These are phyloP conservation scores for Ustilago nuda DNA, from an alignment of 1,284 basidiomycete species.

Conservation along the genomic window DNA sequence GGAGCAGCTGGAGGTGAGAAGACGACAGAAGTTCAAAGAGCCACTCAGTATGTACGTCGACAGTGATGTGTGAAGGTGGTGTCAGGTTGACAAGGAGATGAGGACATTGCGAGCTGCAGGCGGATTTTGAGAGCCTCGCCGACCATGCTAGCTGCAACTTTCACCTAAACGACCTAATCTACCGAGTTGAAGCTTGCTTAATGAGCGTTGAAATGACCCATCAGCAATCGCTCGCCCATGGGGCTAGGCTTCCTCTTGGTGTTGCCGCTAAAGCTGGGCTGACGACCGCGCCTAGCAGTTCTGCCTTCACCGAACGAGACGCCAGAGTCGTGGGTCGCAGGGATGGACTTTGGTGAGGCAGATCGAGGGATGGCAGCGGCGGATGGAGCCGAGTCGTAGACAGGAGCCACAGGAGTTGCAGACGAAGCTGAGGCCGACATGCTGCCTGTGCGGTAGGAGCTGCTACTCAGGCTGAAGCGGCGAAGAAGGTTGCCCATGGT, in stretches of 20 bases:
- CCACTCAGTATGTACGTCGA: too few relatives aligned
- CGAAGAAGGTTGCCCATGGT: slow-evolving; percentile 57
- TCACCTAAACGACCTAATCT: not conserved
- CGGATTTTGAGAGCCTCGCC: not conserved
- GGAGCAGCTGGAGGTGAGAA: not conserved
- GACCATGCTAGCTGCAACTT: not conserved
- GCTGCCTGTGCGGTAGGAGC: slow-evolving; percentile 30
- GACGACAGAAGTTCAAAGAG: not conserved
- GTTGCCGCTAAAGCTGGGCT: slow-evolving; percentile 46
- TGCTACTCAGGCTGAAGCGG: slow-evolving; percentile 53
- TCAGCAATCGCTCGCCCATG: slow-evolving; percentile 63
- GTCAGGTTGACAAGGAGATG: not conserved
- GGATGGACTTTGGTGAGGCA: slow-evolving; percentile 37
- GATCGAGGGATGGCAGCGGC: slow-evolving; percentile 37
- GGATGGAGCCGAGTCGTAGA: slow-evolving; percentile 20
- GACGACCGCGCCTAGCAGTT: slow-evolving; percentile 35
- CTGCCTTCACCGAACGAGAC: slow-evolving; percentile 27
- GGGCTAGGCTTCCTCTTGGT: slow-evolving; percentile 61
- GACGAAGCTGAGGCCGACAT: slow-evolving; percentile 10
- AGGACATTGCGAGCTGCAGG: not conserved
- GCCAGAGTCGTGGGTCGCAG: slow-evolving; percentile 35
- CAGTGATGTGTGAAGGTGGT: too few relatives aligned
- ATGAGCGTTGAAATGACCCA: slow-evolving; percentile 63
- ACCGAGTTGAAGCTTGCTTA: slow-evolving; percentile 1
- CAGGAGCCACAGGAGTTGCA: slow-evolving; percentile 21